phyloP scores from a whole-genome alignment of 2,329 filamentous ascomycete species.

The Zopfia rhizophila region DNA sequence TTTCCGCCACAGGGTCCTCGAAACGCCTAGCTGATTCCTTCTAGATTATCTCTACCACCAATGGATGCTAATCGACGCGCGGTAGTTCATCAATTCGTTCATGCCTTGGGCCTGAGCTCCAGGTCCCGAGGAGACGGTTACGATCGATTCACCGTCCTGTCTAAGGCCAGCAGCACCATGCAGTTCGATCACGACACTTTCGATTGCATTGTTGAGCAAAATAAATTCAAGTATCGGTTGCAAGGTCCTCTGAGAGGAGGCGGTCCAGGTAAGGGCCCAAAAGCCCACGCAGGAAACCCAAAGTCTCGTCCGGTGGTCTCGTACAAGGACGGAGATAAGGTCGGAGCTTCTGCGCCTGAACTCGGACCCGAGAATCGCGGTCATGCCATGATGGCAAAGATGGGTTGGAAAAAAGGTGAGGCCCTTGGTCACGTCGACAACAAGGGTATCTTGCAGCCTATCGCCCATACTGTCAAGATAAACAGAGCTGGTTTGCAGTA shows the following conservation, averaged over 20 bases:
- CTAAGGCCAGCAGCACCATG: constrained; percentile 75
- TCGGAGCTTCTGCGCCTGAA: constrained; percentile 86
- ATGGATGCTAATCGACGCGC: constrained; percentile 84
- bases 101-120: constrained; percentile 80
- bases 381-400: constrained; percentile 89
- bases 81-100: constrained; percentile 81
- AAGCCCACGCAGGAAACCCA: constrained; percentile 1
- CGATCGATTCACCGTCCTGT: constrained; percentile 79
- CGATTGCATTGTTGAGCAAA: constrained; percentile 53
- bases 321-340: constrained; percentile 86
- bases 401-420: constrained; percentile 93
- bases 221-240: constrained; percentile 61
- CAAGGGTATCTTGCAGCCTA: constrained; percentile 87
- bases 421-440: constrained; percentile 84
- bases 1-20: no score
- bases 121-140: constrained; percentile 81
- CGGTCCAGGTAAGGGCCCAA: neutral
- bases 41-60: constrained; percentile 78
- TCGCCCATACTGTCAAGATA: constrained; percentile 87
- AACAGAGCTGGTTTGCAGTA: constrained; percentile 77
- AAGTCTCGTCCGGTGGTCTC: constrained; percentile 37
- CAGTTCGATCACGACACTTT: constrained; percentile 68
- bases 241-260: constrained; percentile 19
- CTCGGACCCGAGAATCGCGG: constrained; percentile 85
- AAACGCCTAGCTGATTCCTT: constrained; percentile 1